Evolutionary conservation across 352 stramenopile genomes (phyloP), one percentile per base, ranked within the genome.

Genomic region (Phytopythium sindhum): DNA sequence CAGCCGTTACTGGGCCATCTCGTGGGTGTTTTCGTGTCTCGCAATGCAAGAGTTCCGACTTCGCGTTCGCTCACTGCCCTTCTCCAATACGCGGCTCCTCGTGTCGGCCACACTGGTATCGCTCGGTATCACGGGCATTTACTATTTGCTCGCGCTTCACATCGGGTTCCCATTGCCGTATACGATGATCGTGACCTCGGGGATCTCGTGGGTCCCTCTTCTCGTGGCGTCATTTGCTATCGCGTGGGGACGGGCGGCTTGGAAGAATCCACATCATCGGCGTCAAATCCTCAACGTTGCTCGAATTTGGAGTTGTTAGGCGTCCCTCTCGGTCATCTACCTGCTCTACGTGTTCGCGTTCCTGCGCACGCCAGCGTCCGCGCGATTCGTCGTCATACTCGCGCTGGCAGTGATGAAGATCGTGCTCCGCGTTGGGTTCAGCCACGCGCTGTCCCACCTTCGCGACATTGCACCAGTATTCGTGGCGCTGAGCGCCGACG

Each of bases 341-440:
- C 65, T 65, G 41, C 45, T 66, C 17, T 72, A 65, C 23, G 63
- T 68, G 15, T 65, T 55, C 19, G 62, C 65, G 28, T 66, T 74
- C 24, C 64, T 63, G 14, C 53, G 42, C 8, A 35, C 63, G 8
- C 52, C 61, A 6, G 15, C 19, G 1, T 50, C n/a, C 21, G 56
- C 21, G 6, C 57, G 61, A 35, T 60, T 62, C 41, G 39, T 23
- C 7, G 61, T 72, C 31, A 60, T 64, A 21, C 24, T 69, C 23
- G 44, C 65, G 2, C 42, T 72, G 17, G 61, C 66, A n/a, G 44
- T 57, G 6, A 60, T 72, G 41, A 72, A 72, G n/a, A 23, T 72
- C 19, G 31, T 47, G 10, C 44, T 72, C 48, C 58, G 66, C 12
- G 61, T 61, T 21, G 28, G 56, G 2, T 68, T 72, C 19, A 57